A percentile compares a stretch with the other conserved stretches of the same genome.
phyloP scores from a whole-genome alignment of 2,329 filamentous ascomycete species.

The Claviceps sp. region DNA sequence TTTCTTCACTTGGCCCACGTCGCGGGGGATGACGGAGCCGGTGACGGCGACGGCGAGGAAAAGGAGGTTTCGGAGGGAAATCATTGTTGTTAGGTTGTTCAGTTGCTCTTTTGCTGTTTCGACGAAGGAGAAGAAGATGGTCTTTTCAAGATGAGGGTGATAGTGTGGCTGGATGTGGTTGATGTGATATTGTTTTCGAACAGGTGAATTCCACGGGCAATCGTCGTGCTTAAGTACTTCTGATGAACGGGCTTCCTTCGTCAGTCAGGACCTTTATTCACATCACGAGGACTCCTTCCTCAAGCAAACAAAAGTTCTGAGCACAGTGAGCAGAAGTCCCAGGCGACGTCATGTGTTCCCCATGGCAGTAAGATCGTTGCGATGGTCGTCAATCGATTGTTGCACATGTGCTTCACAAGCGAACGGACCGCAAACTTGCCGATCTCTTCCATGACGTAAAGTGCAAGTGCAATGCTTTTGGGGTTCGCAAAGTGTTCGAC shows the following conservation, averaged over 20 bases:
- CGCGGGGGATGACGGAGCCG: conserved; percentile 1
- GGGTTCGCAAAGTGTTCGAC: background rate
- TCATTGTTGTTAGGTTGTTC: background rate
- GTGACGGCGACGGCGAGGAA: conserved; percentile 3
- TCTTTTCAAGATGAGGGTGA: background rate
- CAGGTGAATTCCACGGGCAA: background rate
- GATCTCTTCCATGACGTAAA: background rate
- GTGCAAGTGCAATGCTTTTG: background rate
- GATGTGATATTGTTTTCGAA: background rate
- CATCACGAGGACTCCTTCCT: background rate
- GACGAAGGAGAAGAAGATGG: background rate
- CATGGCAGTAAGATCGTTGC: background rate
- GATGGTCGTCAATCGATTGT: background rate
- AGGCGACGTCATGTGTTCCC: background rate
- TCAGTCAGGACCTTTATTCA: background rate
- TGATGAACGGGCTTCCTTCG: background rate
- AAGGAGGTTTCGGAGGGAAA: conserved; percentile 3
- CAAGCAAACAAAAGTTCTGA: background rate
- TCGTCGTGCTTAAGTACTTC: background rate
- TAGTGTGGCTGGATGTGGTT: background rate
- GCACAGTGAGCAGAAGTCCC: background rate
- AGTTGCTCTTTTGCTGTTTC: background rate
- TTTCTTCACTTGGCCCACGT: background rate
- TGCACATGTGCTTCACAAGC: background rate
- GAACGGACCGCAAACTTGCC: background rate